A percentile compares a stretch with the other conserved stretches of the same genome.
Conservation (phyloP, 2,329 filamentous ascomycete species). For the Arthrinium puccinioides region DNA sequence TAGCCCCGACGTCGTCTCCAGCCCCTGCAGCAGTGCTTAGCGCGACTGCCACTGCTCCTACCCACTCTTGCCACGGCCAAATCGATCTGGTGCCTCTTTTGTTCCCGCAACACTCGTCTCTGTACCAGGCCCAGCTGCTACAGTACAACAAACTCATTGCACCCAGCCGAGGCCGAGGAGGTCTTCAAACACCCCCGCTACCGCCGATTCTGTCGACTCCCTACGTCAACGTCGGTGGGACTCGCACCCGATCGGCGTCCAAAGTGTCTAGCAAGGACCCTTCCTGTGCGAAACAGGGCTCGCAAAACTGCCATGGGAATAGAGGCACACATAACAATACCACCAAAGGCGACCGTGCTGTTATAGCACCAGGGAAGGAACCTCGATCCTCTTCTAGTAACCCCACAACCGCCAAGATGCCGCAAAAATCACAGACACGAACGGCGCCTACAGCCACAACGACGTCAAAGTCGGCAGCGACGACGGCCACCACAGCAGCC, state of each 20-base stretch:
- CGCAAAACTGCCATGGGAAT: constrained; percentile 58
- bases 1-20: constrained; percentile 11
- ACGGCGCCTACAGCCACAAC: constrained; percentile 1
- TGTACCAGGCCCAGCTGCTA: constrained; percentile 55
- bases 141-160: constrained; percentile 61
- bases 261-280: constrained; percentile 48
- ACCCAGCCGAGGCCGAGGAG: constrained; percentile 45
- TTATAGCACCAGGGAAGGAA: constrained; percentile 55
- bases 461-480: constrained; percentile 10
- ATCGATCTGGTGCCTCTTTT: constrained; percentile 50
- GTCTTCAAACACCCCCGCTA: constrained; percentile 48
- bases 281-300: constrained; percentile 32
- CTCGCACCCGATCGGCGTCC: constrained; percentile 51
- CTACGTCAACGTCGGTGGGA: constrained; percentile 43
- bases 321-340: constrained; percentile 40
- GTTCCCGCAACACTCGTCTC: constrained; percentile 50
- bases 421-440: constrained; percentile 31
- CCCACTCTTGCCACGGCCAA: constrained; percentile 25
- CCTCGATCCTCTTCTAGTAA: constrained; percentile 8
- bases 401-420: constrained; percentile 35
- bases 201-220: constrained; percentile 48
- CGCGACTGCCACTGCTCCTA: constrained; percentile 14
- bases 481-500: constrained; percentile 13
- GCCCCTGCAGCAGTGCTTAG: background rate
- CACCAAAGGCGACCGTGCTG: constrained; percentile 53